Evolutionary conservation across 2,329 filamentous ascomycete species (phyloP).

Genomic region (Eutypella sp.): DNA sequence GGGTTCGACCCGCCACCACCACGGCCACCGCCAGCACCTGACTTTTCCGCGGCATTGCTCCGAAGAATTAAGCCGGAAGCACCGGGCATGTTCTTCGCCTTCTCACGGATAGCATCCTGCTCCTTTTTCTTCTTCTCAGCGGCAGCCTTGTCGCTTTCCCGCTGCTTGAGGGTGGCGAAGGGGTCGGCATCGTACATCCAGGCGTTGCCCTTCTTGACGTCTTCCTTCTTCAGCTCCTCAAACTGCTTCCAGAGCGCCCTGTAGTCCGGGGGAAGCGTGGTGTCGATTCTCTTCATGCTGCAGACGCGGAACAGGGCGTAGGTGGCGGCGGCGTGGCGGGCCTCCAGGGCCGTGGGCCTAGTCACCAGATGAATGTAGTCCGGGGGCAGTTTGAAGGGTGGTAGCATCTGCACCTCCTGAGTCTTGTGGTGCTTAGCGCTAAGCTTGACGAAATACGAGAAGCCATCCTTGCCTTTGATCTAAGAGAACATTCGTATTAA

Average conservation of each 20-base stretch:
- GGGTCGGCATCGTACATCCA: constrained; percentile 98
- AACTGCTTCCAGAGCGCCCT: constrained; percentile 91
- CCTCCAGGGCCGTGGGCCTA: constrained; percentile 79
- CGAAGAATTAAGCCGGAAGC: constrained; percentile 52
- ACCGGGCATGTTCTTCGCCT: constrained; percentile 59
- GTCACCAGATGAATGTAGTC: constrained; percentile 71
- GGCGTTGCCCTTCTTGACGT: constrained; percentile 69
- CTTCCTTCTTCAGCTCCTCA: constrained; percentile 71
- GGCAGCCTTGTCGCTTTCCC: constrained; percentile 70
- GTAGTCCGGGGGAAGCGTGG: constrained; percentile 88
- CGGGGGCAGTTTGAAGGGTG: constrained; percentile 75
- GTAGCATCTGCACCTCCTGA: constrained; percentile 66
- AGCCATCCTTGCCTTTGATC: constrained; percentile 67
- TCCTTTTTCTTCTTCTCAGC: constrained; percentile 78
- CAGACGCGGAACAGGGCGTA: constrained; percentile 88
- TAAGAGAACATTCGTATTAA: constrained; percentile 19
- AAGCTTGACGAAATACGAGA: constrained; percentile 76
- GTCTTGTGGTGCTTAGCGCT: constrained; percentile 76
- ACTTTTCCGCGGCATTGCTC: constrained; percentile 34
- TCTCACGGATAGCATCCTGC: constrained; percentile 60
- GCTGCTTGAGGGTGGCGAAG: constrained; percentile 73
- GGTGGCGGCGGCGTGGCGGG: constrained; percentile 86
- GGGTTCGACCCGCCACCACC: constrained; percentile 34
- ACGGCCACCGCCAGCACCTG: constrained; percentile 26
- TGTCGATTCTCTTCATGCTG: constrained; percentile 94